Evolutionary conservation across 768 basidiomycete species (phyloP).

Genomic region (Psilocybe subaeruginosa): DNA sequence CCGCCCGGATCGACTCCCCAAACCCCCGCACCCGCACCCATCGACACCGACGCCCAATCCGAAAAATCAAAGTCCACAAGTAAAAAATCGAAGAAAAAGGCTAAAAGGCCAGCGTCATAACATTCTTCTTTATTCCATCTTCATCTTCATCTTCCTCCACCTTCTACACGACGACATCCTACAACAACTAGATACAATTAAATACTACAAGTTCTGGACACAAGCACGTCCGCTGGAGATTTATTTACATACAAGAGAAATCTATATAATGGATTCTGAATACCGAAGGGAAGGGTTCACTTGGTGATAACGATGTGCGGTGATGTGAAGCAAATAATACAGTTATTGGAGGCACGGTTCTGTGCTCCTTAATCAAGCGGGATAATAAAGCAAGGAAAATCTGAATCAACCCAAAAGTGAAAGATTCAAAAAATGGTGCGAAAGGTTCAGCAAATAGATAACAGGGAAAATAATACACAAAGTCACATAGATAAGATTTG

Average conservation of each 20-base stretch:
- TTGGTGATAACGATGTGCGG: background rate
- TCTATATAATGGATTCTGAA: background rate
- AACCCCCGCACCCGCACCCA: background rate
- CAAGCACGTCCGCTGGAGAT: background rate
- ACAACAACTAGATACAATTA: background rate
- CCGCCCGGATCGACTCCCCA: slow-evolving; percentile 8
- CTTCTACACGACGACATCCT: too few species aligned
- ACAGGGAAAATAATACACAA: too few species aligned
- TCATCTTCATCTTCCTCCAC: background rate
- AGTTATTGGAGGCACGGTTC: background rate
- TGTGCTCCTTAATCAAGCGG: too few species aligned
- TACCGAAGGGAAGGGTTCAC: too few species aligned
- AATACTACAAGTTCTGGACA: background rate
- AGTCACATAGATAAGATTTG: background rate
- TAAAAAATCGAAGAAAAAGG: slow-evolving; percentile 39
- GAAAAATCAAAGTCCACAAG: slow-evolving; percentile 12
- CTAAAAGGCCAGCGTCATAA: slow-evolving; percentile 19
- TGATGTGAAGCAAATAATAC: background rate
- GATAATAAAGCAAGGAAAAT: background rate
- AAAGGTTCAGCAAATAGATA: background rate
- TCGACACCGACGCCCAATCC: background rate
- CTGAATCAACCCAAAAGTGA: too few species aligned
- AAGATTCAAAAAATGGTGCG: background rate
- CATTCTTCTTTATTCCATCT: background rate
- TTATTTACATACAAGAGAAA: background rate